Evolutionary conservation across 2,329 filamentous ascomycete species (phyloP).

Genomic region (Colletotrichum cereale): DNA sequence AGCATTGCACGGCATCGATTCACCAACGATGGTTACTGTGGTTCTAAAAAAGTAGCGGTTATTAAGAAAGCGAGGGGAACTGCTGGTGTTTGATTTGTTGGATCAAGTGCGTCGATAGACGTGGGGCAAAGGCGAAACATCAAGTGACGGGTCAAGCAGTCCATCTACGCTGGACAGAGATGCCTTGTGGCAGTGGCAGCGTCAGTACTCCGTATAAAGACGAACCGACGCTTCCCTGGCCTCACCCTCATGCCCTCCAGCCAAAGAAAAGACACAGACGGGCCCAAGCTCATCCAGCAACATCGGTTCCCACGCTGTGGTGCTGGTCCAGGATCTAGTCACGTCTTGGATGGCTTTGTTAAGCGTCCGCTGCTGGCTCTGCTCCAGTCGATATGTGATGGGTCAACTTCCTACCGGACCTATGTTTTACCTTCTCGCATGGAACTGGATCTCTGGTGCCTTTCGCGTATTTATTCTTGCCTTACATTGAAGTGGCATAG

Average conservation of each 20-base stretch:
- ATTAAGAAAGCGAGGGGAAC: neutral
- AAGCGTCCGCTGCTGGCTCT: neutral
- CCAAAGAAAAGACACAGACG: neutral
- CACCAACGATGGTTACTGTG: neutral
- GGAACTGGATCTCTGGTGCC: no score
- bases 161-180: neutral
- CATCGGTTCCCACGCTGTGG: neutral
- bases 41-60: no score
- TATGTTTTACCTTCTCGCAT: neutral
- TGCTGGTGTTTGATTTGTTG: neutral
- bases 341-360: neutral
- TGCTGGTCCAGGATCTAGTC: neutral
- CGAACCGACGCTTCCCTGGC: neutral
- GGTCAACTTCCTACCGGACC: neutral
- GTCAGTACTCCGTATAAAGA: neutral
- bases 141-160: neutral
- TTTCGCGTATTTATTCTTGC: neutral
- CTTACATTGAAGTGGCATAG: neutral
- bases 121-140: neutral
- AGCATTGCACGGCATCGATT: neutral
- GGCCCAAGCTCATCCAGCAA: neutral
- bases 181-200: neutral
- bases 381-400: neutral
- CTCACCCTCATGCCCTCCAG: neutral
- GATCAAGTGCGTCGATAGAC: neutral